Evolutionary conservation across 192 early-diverging fungal genomes (phyloP), one percentile per base, ranked within the genome.

Genomic region (Backusella psychrophila): DNA sequence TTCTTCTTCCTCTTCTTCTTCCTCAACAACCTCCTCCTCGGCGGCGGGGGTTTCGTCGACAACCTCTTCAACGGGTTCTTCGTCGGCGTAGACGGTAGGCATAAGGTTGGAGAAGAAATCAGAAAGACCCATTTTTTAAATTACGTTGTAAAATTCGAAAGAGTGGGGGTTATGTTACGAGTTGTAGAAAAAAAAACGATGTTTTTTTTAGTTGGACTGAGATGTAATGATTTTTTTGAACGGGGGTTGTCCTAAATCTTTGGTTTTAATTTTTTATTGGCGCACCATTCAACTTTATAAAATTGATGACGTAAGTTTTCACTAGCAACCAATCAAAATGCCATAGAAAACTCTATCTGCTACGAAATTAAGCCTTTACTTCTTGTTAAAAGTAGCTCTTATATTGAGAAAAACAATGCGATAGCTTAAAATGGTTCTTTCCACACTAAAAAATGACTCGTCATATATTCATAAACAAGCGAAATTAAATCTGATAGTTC

Each of bases 61-160:
- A 23, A 42, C 71, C 31, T 76, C 81, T 71, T 87, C 88, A 34
- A 82, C 78, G 26, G 83, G 75, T 26, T 81, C 84, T 72, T 88
- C 86, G 74, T 91, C 92, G 52, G 91, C 91, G 66, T 93, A 86
- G 80, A 90, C 83, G 41, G 90, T 85, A 76, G 90, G 87, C 70
- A 91, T 80, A 80, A 91, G 35, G 42, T 34, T 80, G 49, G 75
- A 72, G 66, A 82, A 74, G 46, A 82, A 75, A 69, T 82, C 81
- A 73, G 74, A 23, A 53, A 82, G 75, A 71, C 76, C 81, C 81
- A 82, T 82, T 67, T 70, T 72, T 31, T 36, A 67, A 31, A 52
- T 39, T 69, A 34, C 4, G 21, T 38, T 71, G 26, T 71, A 71
- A 46, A 49, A 44, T 14, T 44, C 42, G 29, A 71, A 49, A 76